Evolutionary conservation across 2,329 filamentous ascomycete genomes (phyloP).

Genomic region (Colletotrichum noveboracense): DNA sequence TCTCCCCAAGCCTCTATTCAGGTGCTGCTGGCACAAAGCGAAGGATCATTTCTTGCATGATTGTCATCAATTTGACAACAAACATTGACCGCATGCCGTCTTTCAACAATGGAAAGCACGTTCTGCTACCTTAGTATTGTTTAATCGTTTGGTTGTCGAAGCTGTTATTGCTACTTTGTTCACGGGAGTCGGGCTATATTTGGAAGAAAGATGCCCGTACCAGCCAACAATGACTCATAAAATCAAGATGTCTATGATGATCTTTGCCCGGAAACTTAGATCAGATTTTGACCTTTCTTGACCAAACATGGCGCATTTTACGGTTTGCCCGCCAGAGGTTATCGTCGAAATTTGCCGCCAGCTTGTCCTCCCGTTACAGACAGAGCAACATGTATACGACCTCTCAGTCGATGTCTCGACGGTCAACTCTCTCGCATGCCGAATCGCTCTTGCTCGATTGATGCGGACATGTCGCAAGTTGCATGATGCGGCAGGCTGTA

Average conservation of each 20-base stretch:
- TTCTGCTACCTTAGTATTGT: not conserved
- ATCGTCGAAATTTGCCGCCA: not conserved
- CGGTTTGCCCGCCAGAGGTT: not conserved
- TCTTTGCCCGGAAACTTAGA: accelerated
- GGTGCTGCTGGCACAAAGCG: not conserved
- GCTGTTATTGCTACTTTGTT: not conserved
- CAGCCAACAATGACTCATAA: not conserved
- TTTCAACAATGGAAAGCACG: not conserved
- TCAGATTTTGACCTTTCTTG: not conserved
- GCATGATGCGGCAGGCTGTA: not conserved
- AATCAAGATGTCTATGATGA: not conserved
- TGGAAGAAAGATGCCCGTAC: not conserved
- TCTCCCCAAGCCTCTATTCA: not conserved
- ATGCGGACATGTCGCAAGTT: not conserved
- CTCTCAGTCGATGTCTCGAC: not conserved
- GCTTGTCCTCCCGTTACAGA: not conserved
- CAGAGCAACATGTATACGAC: not conserved
- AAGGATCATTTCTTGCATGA: not conserved
- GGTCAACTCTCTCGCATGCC: not conserved
- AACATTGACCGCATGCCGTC: not conserved
- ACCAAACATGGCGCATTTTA: not conserved
- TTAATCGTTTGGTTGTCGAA: not conserved
- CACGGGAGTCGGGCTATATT: not conserved
- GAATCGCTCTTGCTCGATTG: not conserved
- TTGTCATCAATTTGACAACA: not conserved